These are phyloP conservation scores for Peltaster fructicola DNA, from an alignment of 2,329 filamentous ascomycete genomes.

Conservation along the genomic window DNA sequence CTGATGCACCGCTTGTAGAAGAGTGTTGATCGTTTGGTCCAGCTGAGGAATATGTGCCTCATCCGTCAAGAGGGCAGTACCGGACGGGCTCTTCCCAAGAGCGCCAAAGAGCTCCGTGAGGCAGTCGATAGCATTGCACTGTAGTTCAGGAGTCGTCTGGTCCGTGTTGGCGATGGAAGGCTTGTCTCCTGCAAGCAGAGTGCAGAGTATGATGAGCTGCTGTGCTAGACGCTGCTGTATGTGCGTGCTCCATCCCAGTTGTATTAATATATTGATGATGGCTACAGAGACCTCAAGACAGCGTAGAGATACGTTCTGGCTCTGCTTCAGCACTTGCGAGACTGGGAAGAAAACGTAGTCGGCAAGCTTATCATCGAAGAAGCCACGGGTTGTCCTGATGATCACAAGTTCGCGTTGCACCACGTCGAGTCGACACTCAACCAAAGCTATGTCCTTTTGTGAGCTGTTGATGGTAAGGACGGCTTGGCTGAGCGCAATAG, in stretches of 20 bases:
- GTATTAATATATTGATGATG: constrained; percentile 56
- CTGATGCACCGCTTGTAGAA: constrained; percentile 55
- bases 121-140: constrained; percentile 51
- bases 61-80: constrained; percentile 34
- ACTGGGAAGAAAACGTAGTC: constrained; percentile 94
- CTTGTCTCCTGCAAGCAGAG: constrained; percentile 60
- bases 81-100: constrained; percentile 28
- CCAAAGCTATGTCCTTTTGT: constrained; percentile 26
- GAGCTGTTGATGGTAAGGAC: constrained; percentile 33
- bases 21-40: constrained; percentile 64
- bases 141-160: constrained; percentile 55
- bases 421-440: constrained; percentile 30
- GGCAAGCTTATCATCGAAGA: constrained; percentile 62
- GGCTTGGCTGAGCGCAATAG: constrained; percentile 39
- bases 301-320: constrained; percentile 51
- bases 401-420: constrained; percentile 25
- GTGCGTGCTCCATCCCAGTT: constrained; percentile 58
- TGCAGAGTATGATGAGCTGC: constrained; percentile 71
- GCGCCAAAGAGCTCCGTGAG: constrained; percentile 48
- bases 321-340: constrained; percentile 65
- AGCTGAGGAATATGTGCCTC: constrained; percentile 53
- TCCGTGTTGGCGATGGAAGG: constrained; percentile 36
- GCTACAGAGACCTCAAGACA: constrained; percentile 60
- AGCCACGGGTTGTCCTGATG: constrained; percentile 16
- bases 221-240: constrained; percentile 58